Evolutionary conservation across 306 rosid genomes (phyloP).

Genomic region (Quercus glauca): DNA sequence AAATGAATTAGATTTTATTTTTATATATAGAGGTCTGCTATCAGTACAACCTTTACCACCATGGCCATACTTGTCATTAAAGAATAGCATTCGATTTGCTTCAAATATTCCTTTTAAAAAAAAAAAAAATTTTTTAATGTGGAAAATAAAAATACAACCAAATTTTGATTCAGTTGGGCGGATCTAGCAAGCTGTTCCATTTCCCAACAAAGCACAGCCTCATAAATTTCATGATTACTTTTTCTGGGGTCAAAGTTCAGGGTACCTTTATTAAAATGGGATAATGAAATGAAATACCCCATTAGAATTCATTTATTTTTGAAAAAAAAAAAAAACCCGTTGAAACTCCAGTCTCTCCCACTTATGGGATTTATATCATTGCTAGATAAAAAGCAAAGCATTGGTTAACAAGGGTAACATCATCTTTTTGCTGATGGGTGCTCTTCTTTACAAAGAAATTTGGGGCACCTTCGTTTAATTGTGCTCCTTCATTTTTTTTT

Average conservation of each 20-base stretch:
- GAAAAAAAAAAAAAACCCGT: no score
- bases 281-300: not conserved
- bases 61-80: no score
- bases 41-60: no score
- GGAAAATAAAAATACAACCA: not conserved
- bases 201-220: constrained; percentile 1
- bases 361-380: not conserved
- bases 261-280: not conserved
- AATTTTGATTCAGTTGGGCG: not conserved
- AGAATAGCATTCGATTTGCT: no score
- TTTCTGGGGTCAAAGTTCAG: not conserved
- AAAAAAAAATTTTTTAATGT: not conserved
- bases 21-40: no score
- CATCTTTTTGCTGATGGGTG: not conserved
- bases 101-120: no score
- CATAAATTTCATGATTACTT: not conserved
- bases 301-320: no score
- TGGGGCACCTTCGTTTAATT: constrained; percentile 2
- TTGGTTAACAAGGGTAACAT: not conserved
- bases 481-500: not conserved
- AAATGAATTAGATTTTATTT: no score
- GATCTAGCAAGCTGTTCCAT: not conserved
- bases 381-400: not conserved
- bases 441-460: not conserved
- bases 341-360: not conserved